Conservation (phyloP, 495 filamentous ascomycete genomes). For the Penicillium pulvis region DNA sequence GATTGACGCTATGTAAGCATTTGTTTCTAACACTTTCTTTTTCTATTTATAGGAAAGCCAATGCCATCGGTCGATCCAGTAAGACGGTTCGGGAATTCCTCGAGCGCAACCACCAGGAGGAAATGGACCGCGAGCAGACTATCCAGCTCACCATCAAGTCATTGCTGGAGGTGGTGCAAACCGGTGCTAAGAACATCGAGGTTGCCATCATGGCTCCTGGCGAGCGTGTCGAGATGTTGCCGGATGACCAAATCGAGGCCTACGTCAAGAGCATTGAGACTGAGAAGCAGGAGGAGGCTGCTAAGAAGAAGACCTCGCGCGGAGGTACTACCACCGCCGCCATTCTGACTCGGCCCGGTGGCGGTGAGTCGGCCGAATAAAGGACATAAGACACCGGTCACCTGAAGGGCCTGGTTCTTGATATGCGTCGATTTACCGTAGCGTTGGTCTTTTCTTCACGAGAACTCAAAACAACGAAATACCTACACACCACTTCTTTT, state of each 20-base stretch:
- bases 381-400: slow-evolving; percentile 11
- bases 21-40: slow-evolving; percentile 10
- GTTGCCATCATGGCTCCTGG: slow-evolving; percentile 98
- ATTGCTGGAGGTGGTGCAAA: slow-evolving; percentile 95
- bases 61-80: slow-evolving; percentile 95
- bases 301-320: slow-evolving; percentile 89
- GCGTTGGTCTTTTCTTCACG: slow-evolving; percentile 31
- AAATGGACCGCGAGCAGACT: slow-evolving; percentile 95
- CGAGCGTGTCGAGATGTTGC: slow-evolving; percentile 88
- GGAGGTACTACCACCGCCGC: slow-evolving; percentile 76
- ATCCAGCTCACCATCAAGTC: slow-evolving; percentile 98
- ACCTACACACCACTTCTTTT: slow-evolving; percentile 14
- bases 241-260: slow-evolving; percentile 89
- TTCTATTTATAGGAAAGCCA: slow-evolving; percentile 79
- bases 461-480: slow-evolving; percentile 31
- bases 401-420: slow-evolving; percentile 12
- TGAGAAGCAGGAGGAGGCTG: slow-evolving; percentile 98
- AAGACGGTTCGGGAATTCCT: slow-evolving; percentile 98
- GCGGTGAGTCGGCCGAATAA: slow-evolving; percentile 40
- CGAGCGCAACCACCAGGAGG: slow-evolving; percentile 95
- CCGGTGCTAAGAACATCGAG: slow-evolving; percentile 99
- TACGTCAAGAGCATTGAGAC: slow-evolving; percentile 98
- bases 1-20: slow-evolving; percentile 2
- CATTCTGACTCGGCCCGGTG: slow-evolving; percentile 70
- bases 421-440: slow-evolving; percentile 32